These are phyloP conservation scores for Claviceps sorghi DNA, from an alignment of 2,329 filamentous ascomycete species.

Conservation along the genomic window DNA sequence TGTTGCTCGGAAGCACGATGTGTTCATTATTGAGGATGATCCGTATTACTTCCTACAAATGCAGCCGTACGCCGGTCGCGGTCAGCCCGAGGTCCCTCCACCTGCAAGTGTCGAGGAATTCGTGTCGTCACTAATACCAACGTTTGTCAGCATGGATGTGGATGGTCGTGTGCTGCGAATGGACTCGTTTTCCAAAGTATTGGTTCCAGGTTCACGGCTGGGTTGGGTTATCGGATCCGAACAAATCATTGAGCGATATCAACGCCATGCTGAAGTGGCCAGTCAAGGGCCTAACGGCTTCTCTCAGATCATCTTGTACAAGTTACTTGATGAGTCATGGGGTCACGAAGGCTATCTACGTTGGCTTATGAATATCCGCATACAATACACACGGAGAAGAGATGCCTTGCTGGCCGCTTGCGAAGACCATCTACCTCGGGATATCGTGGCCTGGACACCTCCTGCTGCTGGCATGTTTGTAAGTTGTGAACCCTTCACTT, in stretches of 20 bases:
- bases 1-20: conserved; percentile 68
- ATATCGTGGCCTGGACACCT: conserved; percentile 64
- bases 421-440: conserved; percentile 57
- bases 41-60: conserved; percentile 92
- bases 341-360: conserved; percentile 78
- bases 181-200: conserved; percentile 87
- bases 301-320: conserved; percentile 70
- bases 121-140: conserved; percentile 45
- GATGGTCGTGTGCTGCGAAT: conserved; percentile 82
- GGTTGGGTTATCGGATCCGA: conserved; percentile 85
- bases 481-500: conserved; percentile 19
- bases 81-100: conserved; percentile 34
- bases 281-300: conserved; percentile 79
- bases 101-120: conserved; percentile 56
- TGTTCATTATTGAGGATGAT: conserved; percentile 83
- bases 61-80: conserved; percentile 52
- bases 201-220: conserved; percentile 65
- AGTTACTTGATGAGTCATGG: conserved; percentile 87
- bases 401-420: conserved; percentile 68
- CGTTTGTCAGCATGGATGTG: conserved; percentile 63
- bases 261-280: conserved; percentile 67
- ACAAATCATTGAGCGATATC: conserved; percentile 70
- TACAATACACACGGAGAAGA: conserved; percentile 67
- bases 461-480: conserved; percentile 92
- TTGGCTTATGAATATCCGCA: conserved; percentile 73